Percentiles rank a stretch among this genome's conserved stretches.
These are phyloP conservation scores for Lachnellula cervina DNA, from an alignment of 2,329 filamentous ascomycete species.

Conservation along the genomic window DNA sequence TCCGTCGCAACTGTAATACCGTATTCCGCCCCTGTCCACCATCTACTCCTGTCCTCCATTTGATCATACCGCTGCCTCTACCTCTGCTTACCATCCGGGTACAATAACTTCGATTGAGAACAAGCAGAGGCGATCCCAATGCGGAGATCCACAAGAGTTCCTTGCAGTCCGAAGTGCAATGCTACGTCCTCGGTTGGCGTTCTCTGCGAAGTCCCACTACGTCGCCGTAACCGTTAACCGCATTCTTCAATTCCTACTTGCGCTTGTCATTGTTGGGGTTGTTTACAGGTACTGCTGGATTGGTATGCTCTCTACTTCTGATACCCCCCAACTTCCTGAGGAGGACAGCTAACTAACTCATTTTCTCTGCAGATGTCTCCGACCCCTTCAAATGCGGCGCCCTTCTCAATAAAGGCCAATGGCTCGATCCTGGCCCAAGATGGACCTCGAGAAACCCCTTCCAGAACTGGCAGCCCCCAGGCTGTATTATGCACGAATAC, in stretches of 20 bases:
- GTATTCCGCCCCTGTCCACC: no score
- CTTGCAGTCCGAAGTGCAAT: neutral
- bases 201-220: slow-evolving; percentile 2
- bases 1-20: no score
- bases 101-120: neutral
- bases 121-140: neutral
- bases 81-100: neutral
- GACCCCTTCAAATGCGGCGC: slow-evolving; percentile 52
- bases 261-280: slow-evolving; percentile 19
- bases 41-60: no score
- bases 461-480: slow-evolving; percentile 53
- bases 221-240: slow-evolving; percentile 9
- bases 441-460: slow-evolving; percentile 30
- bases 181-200: neutral
- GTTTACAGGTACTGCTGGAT: slow-evolving; percentile 30
- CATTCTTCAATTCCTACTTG: slow-evolving; percentile 18
- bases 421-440: slow-evolving; percentile 36
- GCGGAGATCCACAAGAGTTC: neutral
- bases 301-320: slow-evolving; percentile 15
- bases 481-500: slow-evolving; percentile 56
- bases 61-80: neutral
- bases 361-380: slow-evolving; percentile 18
- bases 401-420: slow-evolving; percentile 47
- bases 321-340: neutral
- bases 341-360: slow-evolving; percentile 10